Evolutionary conservation across 2,329 filamentous ascomycete species (phyloP), one percentile per base, ranked within the genome.

Genomic region (Dactylellina leptospora): DNA sequence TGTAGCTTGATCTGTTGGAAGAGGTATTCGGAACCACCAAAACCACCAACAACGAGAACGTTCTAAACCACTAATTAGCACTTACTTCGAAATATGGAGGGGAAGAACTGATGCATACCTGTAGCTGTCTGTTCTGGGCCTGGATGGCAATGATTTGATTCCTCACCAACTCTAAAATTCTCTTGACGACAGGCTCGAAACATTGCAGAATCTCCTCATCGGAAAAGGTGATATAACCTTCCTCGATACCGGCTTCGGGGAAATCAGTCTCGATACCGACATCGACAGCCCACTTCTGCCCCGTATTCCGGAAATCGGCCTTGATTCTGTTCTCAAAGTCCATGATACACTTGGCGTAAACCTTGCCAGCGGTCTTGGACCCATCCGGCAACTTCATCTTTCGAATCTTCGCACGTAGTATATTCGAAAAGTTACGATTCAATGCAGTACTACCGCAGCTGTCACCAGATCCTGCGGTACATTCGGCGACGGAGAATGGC

Each of bases 311-410:
- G 88, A 99, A 99, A 81, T 97, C 95, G 53, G 95, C 95, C 85
- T 99, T 99, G 86, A 99, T 97, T 80, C 95, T 86, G 86, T 97
- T 97, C 84, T 99, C 95, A 78, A 99, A 99, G 82, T 99, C 95
- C 93, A 97, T 97, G 81, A 99, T 97, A 81, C 93, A 97, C 83
- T 97, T 97, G 76, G 93, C 93, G 81, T 97, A 97, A 60, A 99
- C 95, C 81, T 93, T 92, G 44, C 93, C 93, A n/a, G 95, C 93
- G 1, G 92, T 97, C 82, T 93, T 96, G 76, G 93, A 97, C 48
- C 93, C 93, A 78, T 97, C 93, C 0, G 95, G 93, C 47, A 99
- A 85, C 82, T 97, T 97, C 95, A 97, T 97, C 84, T 97, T 97
- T 76, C 93, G 87, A 77, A 99, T 97, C 85, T 97, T 97, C 73